These are phyloP conservation scores for Secale cereale DNA, from an alignment of 176 grass and related monocot genomes.

Conservation along the genomic window DNA sequence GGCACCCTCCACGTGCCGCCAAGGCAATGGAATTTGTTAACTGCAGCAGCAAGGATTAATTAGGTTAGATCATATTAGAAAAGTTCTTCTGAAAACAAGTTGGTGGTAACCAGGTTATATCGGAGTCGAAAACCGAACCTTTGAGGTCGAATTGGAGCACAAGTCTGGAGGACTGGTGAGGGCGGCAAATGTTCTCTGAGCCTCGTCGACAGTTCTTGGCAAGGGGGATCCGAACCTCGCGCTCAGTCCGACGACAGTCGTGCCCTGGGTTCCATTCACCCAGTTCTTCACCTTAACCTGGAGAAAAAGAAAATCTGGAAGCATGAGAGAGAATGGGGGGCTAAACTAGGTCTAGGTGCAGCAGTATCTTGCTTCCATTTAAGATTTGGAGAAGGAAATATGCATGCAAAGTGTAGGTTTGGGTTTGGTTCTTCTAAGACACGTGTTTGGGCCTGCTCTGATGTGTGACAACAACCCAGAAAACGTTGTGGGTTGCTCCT, in stretches of 20 bases:
- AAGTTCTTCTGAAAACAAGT: not conserved
- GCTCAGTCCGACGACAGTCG: conserved; percentile 64
- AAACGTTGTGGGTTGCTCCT: too few relatives aligned
- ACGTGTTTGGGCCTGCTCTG: too few relatives aligned
- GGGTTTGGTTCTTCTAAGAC: not conserved
- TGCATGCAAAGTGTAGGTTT: not conserved
- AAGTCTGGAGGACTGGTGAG: conserved; percentile 72
- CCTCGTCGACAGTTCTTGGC: conserved; percentile 48
- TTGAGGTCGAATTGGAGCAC: conserved; percentile 69
- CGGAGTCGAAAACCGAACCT: conserved; percentile 40
- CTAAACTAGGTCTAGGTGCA: too few relatives aligned
- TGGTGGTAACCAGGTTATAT: not conserved
- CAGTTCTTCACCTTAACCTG: conserved; percentile 94
- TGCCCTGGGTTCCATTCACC: conserved; percentile 71
- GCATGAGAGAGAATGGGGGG: not conserved
- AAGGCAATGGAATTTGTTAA: conserved; percentile 68
- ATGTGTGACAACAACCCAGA: too few relatives aligned
- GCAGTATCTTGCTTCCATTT: not conserved
- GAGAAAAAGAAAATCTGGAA: conserved; percentile 27
- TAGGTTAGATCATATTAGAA: not conserved
- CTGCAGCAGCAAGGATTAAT: conserved; percentile 31
- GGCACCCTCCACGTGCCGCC: conserved; percentile 76
- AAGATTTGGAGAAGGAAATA: not conserved
- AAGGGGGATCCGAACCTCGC: conserved; percentile 73
- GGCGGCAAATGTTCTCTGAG: conserved; percentile 50